Base-by-base conservation (phyloP, 768 basidiomycete genomes). In the Macrolepiota fuliginosa region DNA sequence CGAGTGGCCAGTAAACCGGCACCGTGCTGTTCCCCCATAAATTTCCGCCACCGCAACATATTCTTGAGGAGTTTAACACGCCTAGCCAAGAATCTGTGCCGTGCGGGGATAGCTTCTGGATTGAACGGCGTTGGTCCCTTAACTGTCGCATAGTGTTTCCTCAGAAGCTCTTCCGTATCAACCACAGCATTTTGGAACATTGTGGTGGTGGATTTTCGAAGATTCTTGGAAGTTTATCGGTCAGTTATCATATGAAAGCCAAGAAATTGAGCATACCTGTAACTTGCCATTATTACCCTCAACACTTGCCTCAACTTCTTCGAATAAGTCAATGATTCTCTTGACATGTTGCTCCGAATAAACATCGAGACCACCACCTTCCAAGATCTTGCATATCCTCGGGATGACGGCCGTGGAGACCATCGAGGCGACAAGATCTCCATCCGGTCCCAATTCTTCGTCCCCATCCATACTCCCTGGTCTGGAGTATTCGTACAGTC, bases 341-440 rank as follows among this genome's bases (percentile, higher is more conserved):
- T 84, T 79, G 2, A 89, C 77, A 68, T 89, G 82, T 36, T 66
- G 74, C 35, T 79, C 77, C 2, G 94, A 96, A 72, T 92, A 94
- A 1, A 90, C 86, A 70, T 97, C 90, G 57, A 95, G 77, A 4
- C 83, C 90, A 25, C 95, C 94, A n/a, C 80, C 81, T 60, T 89
- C 85, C n/a, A 97, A 70, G 24, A 91, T 69, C 66, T 85, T 90
- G 69, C 82, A 83, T 9, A 97, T 68, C 52, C 88, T 79, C 9
- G 95, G 93, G 39, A 90, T 84, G 46, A 96, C 78, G 0, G 88
- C 86, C 0, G 91, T 91, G n/a, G 90, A 87, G 17, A 96, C 82
- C 88, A 96, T 94, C 0, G 90, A 87, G 12, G 91, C 85, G 36
- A 94, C 90, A 24, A 97, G 77, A 68, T 97, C 94, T 9, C 91